Conservation (phyloP, 2,329 filamentous ascomycete genomes). For the Cladophialophora carrionii region DNA sequence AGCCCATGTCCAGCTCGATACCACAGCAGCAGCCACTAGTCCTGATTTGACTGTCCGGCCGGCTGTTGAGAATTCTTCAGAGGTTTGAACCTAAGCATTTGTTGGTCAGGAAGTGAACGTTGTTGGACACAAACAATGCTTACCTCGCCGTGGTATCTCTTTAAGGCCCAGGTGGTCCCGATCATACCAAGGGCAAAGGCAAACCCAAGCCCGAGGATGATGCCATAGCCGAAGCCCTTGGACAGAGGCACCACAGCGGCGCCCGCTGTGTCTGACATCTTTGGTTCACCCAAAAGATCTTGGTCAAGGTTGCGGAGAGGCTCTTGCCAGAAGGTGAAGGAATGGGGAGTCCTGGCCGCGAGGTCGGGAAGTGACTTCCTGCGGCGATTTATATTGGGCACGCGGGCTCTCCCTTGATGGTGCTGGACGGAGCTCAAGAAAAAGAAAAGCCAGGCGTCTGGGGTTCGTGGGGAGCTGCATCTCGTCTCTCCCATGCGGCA, state of each 20-base stretch:
- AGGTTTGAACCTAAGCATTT: slow-evolving; percentile 70
- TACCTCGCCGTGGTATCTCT: slow-evolving; percentile 66
- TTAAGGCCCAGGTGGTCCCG: slow-evolving; percentile 70
- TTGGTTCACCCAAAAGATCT: too few species aligned
- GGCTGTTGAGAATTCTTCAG: slow-evolving; percentile 89
- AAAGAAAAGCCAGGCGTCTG: slow-evolving; percentile 13
- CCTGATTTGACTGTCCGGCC: slow-evolving; percentile 87
- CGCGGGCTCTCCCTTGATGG: neutral
- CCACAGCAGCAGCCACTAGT: slow-evolving; percentile 84
- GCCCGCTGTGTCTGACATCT: slow-evolving; percentile 27
- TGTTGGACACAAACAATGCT: neutral
- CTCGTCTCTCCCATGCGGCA: neutral
- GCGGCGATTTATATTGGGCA: slow-evolving; percentile 1
- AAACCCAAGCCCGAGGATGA: slow-evolving; percentile 73
- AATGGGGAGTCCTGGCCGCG: neutral
- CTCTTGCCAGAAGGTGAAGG: neutral
- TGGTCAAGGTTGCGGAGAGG: neutral
- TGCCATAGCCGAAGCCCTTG: slow-evolving; percentile 71
- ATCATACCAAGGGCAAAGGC: slow-evolving; percentile 77
- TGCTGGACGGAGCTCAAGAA: slow-evolving; percentile 2
- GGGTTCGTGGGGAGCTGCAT: slow-evolving; percentile 21
- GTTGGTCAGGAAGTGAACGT: neutral
- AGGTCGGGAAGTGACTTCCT: neutral
- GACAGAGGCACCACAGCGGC: slow-evolving; percentile 27
- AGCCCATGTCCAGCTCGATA: slow-evolving; percentile 76